phyloP scores from a whole-genome alignment of 805 yeast genomes.

The Torulaspora indica region DNA sequence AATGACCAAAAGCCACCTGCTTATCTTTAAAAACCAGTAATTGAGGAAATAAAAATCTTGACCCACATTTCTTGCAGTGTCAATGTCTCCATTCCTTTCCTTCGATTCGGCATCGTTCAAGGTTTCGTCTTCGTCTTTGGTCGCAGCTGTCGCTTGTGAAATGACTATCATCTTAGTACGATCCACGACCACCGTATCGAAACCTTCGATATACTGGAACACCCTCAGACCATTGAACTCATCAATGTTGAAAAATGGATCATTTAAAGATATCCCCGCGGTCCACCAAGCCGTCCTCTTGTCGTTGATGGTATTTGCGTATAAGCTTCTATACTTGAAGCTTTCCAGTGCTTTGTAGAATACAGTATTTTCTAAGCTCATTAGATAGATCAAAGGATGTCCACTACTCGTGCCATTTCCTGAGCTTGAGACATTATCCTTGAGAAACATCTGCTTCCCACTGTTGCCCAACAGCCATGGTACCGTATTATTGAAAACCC shows the following conservation, averaged over 20 bases:
- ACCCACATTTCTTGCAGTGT: background rate
- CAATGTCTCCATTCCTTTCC: background rate
- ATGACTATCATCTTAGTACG: conserved; percentile 41
- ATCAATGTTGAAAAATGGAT: conserved; percentile 50
- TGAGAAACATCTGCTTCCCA: conserved; percentile 69
- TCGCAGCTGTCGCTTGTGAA: conserved; percentile 42
- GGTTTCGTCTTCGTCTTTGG: conserved; percentile 31
- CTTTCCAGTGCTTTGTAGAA: conserved; percentile 52
- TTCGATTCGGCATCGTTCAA: background rate
- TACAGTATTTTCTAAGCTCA: conserved; percentile 59
- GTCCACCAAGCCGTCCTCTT: conserved; percentile 82
- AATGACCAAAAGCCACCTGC: conserved; percentile 46
- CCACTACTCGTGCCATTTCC: conserved; percentile 15
- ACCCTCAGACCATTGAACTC: conserved; percentile 43
- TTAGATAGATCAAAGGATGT: conserved; percentile 55
- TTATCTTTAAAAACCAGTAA: conserved; percentile 39
- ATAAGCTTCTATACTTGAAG: conserved; percentile 54
- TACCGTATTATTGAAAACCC: conserved; percentile 56
- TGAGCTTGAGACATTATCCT: conserved; percentile 38
- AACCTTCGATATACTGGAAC: conserved; percentile 46
- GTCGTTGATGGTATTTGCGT: conserved; percentile 76
- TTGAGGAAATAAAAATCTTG: conserved; percentile 22
- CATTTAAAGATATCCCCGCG: conserved; percentile 58
- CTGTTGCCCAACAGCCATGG: conserved; percentile 65
- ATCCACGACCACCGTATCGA: conserved; percentile 56